Base-by-base conservation (phyloP, 2,329 filamentous ascomycete species). In the Claviceps sp. region DNA sequence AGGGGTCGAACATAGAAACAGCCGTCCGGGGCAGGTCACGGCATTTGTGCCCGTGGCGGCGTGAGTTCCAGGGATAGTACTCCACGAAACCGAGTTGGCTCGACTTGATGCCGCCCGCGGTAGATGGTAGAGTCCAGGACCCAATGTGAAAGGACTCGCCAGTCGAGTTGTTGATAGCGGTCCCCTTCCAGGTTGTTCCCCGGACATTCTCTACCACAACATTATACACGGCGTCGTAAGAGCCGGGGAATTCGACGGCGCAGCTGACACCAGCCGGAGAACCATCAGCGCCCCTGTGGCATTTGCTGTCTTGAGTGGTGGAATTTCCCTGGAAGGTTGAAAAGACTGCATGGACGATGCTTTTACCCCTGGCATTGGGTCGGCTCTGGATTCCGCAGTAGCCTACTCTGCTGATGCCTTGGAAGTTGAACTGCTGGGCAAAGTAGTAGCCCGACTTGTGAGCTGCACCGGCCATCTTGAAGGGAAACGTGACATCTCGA, bases 381-480 rank as follows among this genome's bases (percentile, higher is more conserved):
- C 42, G 20, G 42, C 16, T 43, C 42, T 43, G 42, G 13, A 43
- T 24, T 5, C 42, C 42, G 20, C 42, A 43, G 42, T 43, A 43
- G 20, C 2, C 9, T 6, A 24, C 42, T 7, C 16, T 1, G 5
- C 6, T 24, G 42, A 54, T 26, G 40, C 48, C 49, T 2, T 54
- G 6, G 24, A 61, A 59, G 18, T 44, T 36, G 50, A 54, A 61
- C 30, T 59, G 57, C 52, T 61, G 54, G 7, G 59, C 60, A 52
- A 57, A 61, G 54, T 59, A 61, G 40, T 55, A 62, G 9, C 58
- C 59, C 1, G 30, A 41, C 5, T 42, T 20, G 43, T 59, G 60
- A 7, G 53, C 37, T 3, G 59, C 57, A 1, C 53, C 49, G 43
- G 53, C 50, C 41, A 61, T 55, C 50, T 54, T 55, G 37, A 61